Percentiles rank a stretch among this genome's conserved stretches.
Conservation (phyloP, 225 moss, liverwort and hornwort genomes). For the Bryoerythrophyllum caledonicum region DNA sequence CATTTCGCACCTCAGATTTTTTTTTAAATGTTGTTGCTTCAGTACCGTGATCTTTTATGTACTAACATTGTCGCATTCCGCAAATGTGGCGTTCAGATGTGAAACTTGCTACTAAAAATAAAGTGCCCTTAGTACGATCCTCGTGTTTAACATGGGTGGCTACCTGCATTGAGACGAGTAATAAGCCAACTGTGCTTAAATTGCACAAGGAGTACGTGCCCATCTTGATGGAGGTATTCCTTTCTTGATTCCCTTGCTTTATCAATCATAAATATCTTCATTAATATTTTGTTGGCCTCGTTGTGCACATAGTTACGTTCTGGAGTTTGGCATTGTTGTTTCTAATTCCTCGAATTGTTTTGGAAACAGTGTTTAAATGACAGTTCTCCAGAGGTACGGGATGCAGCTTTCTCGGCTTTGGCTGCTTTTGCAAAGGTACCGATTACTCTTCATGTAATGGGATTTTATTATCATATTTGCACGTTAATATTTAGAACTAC, state of each 20-base stretch:
- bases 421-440: slow-evolving; percentile 71
- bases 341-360: slow-evolving; percentile 5
- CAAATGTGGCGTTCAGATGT: slow-evolving; percentile 45
- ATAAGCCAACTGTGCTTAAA: slow-evolving; percentile 64
- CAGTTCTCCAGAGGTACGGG: slow-evolving; percentile 82
- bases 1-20: not conserved
- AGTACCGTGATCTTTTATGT: not conserved
- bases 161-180: slow-evolving; percentile 68
- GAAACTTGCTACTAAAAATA: slow-evolving; percentile 75
- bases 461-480: not conserved
- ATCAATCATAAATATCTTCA: not conserved
- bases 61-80: not conserved
- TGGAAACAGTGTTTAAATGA: slow-evolving; percentile 65
- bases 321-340: not conserved
- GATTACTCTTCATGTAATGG: not conserved
- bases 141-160: slow-evolving; percentile 74
- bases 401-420: slow-evolving; percentile 75
- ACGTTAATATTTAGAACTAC: not conserved
- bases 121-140: slow-evolving; percentile 77
- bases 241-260: not conserved
- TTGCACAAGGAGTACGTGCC: slow-evolving; percentile 81
- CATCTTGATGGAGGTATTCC: slow-evolving; percentile 57
- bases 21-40: not conserved
- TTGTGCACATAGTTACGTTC: not conserved
- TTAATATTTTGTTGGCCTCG: not conserved